Conservation (phyloP, 352 stramenopile genomes). For the Phytophthora capsici region DNA sequence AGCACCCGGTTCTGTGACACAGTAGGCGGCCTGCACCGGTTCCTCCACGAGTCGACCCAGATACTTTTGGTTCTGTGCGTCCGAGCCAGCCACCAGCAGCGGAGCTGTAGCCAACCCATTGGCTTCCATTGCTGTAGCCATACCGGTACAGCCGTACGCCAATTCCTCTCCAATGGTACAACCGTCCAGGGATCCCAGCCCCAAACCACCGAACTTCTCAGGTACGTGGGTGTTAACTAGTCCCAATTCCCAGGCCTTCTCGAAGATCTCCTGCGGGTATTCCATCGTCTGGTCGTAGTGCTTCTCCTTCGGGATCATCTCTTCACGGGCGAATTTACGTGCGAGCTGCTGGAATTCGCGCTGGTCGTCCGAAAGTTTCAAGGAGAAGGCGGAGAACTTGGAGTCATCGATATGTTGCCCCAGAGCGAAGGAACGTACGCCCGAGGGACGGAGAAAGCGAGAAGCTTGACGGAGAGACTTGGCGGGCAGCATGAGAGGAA, state of each 20-base stretch:
- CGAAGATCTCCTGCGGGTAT: constrained; percentile 89
- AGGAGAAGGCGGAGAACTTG: constrained; percentile 55
- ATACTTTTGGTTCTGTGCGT: constrained; percentile 89
- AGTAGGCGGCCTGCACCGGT: constrained; percentile 87
- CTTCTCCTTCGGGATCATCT: constrained; percentile 90
- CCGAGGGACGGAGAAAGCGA: constrained; percentile 14
- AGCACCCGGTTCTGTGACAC: constrained; percentile 90
- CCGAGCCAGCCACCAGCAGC: constrained; percentile 82
- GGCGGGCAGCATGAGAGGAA: constrained; percentile 19
- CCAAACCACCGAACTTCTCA: constrained; percentile 85
- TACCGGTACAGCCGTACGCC: constrained; percentile 91
- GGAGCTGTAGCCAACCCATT: constrained; percentile 86
- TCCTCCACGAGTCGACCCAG: constrained; percentile 84
- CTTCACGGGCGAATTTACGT: constrained; percentile 89
- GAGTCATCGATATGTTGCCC: constrained; percentile 62
- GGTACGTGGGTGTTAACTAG: constrained; percentile 90
- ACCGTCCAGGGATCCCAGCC: constrained; percentile 81
- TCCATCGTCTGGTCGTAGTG: constrained; percentile 87
- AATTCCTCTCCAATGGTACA: constrained; percentile 91
- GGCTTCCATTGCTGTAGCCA: constrained; percentile 92
- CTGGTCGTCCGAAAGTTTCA: constrained; percentile 90
- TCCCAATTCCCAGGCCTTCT: constrained; percentile 90
- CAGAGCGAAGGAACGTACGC: constrained; percentile 49
- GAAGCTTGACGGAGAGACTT: constrained; percentile 19
- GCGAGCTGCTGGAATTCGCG: constrained; percentile 86